phyloP scores from a whole-genome alignment of 75 land plant genomes.

The Selaginella moellendorffii region DNA sequence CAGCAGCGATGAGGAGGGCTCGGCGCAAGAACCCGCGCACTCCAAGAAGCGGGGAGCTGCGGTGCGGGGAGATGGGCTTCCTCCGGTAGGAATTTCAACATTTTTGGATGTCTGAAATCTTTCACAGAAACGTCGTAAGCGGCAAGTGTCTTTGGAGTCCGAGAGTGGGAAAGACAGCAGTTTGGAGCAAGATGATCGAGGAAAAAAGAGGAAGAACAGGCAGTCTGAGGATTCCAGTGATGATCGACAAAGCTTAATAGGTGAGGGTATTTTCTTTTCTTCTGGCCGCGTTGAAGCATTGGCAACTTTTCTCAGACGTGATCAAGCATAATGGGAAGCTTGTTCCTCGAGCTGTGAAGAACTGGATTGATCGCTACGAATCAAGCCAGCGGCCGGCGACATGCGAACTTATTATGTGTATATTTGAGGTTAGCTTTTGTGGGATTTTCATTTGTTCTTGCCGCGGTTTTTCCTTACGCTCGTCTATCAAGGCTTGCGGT shows the following conservation, averaged over 20 bases:
- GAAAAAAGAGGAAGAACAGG: not conserved
- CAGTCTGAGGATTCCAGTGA: not conserved
- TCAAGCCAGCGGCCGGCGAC: conserved; percentile 39
- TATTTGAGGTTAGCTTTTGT: conserved; percentile 97
- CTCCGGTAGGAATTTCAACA: conserved; percentile 2
- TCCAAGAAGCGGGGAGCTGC: conserved; percentile 11
- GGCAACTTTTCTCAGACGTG: conserved; percentile 36
- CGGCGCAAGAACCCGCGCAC: conserved; percentile 10
- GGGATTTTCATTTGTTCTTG: conserved; percentile 16
- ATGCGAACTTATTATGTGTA: conserved; percentile 49
- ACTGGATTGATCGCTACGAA: conserved; percentile 80
- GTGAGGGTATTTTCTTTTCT: not conserved
- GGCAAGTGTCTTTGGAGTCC: not conserved
- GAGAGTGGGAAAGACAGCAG: conserved; percentile 23
- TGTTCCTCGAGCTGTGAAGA: conserved; percentile 49
- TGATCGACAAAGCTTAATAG: not conserved
- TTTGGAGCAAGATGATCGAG: conserved; percentile 6
- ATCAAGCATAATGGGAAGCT: conserved; percentile 55
- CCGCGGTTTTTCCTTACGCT: conserved; percentile 6
- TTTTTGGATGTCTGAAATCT: not conserved
- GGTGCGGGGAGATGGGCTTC: conserved; percentile 8
- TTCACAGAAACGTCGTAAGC: not conserved
- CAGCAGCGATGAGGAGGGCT: conserved; percentile 6
- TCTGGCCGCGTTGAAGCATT: not conserved
- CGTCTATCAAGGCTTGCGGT: conserved; percentile 98